Evolutionary conservation across 148 eudicot species (phyloP).

Genomic region (Vaccinium corymbosum): DNA sequence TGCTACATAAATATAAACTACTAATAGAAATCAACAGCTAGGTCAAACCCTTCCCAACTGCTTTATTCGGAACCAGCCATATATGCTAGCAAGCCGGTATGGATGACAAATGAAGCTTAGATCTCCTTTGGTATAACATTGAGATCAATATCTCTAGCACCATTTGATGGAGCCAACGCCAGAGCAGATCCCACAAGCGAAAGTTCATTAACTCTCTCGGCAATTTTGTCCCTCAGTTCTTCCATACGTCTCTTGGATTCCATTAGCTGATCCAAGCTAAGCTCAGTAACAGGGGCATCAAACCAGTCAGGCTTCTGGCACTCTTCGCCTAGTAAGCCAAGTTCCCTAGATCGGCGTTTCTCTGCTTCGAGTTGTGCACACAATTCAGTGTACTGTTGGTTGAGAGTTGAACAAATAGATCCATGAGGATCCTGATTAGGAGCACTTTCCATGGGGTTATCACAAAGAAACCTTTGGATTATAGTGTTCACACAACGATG

Average conservation of each 20-base stretch:
- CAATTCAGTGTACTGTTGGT: not conserved
- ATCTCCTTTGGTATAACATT: conserved; percentile 9
- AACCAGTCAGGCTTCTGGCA: not conserved
- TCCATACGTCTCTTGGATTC: conserved; percentile 1
- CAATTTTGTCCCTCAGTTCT: conserved; percentile 8
- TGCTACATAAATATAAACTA: not conserved
- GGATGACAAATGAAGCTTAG: not conserved
- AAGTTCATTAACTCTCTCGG: not conserved
- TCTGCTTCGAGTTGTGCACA: not conserved
- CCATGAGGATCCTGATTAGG: not conserved
- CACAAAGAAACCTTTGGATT: not conserved
- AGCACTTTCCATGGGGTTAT: not conserved
- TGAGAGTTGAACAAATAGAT: not conserved
- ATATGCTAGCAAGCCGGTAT: not conserved
- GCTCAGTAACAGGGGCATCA: not conserved
- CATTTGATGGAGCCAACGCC: not conserved
- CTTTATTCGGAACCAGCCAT: not conserved
- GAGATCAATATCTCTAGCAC: conserved; percentile 12
- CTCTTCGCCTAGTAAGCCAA: not conserved
- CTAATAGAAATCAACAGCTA: not conserved
- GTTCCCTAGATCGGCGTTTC: conserved; percentile 5
- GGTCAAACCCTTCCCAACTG: not conserved
- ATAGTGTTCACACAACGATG: conserved; percentile 1
- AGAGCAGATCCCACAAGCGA: conserved; percentile 3
- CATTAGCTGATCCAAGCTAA: conserved; percentile 8